Evolutionary conservation across 176 grass and related monocot species (phyloP), one percentile per base, ranked within the genome.

Genomic region (Raddia guianensis): DNA sequence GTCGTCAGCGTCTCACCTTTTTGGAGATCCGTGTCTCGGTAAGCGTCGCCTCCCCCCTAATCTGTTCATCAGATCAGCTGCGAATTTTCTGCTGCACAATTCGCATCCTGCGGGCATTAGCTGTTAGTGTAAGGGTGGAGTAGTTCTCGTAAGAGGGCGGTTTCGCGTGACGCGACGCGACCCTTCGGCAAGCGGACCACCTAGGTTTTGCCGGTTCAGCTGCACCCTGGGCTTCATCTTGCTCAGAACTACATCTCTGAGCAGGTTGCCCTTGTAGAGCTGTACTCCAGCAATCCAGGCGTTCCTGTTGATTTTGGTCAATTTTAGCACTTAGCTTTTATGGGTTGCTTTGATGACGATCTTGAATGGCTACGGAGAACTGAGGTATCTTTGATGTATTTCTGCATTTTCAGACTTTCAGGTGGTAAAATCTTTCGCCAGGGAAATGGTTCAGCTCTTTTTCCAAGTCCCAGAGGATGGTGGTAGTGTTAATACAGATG

Each of bases 381-480:
- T 64, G 58, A 87, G 48, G 7, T 12, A 47, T 63, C 43, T 9
- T 77, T 52, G 63, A 0, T 83, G 34, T 70, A 11, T 48, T 46
- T 80, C 8, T 49, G 43, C 68, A 60, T 58, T 86, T 63, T 49
- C 27, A 73, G 46, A 27, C 27, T 52, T 86, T 65, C 79, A 82
- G 85, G 80, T 44, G 73, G 15, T 46, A 48, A 6, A 33, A 44
- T 53, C 53, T 43, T 47, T 48, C 42, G 20, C 49, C 16, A 33
- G 34, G 44, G 72, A 60, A 54, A 92, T 97, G 95, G 87, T 94
- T 79, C 76, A 73, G 10, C 76, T 94, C 21, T 89, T 87, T 82
- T 63, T 92, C 51, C 85, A 85, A 80, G 79, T 77, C 16, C 78
- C 84, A 9, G 4, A 65, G 63, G 82, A 61, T 58, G 76, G 33